Conservation (phyloP, 148 eudicot genomes). For the Nyssa sinensis region DNA sequence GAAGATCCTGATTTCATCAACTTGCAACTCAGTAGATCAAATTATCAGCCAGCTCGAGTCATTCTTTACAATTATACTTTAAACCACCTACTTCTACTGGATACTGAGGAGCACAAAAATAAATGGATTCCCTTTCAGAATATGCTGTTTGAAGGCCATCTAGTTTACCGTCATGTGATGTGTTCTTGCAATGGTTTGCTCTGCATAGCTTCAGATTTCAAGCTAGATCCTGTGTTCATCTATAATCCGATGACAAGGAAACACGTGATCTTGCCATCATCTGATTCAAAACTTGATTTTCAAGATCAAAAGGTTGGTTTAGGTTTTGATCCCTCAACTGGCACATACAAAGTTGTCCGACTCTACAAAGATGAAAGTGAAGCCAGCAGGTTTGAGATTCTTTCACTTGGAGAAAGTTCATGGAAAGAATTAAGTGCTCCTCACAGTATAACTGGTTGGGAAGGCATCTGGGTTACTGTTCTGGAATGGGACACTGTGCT, state of each 20-base stretch:
- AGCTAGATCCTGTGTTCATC: constrained; percentile 10
- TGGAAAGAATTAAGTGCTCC: constrained; percentile 12
- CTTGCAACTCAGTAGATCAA: too few species aligned
- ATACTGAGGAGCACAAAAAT: constrained; percentile 6
- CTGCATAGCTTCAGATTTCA: background rate
- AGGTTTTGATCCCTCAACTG: constrained; percentile 12
- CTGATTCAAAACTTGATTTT: background rate
- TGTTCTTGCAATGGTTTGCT: constrained; percentile 16
- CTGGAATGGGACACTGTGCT: constrained; percentile 10
- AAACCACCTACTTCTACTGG: background rate
- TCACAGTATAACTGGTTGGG: background rate
- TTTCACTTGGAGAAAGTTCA: constrained; percentile 13
- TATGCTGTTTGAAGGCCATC: background rate
- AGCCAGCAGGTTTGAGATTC: constrained; percentile 7
- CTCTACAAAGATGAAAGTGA: background rate
- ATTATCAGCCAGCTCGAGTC: too few species aligned
- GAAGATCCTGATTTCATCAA: too few species aligned
- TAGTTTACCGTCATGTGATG: too few species aligned
- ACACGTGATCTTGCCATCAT: constrained; percentile 1
- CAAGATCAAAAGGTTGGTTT: background rate
- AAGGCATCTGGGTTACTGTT: background rate
- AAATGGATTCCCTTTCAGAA: constrained; percentile 2
- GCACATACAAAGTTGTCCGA: constrained; percentile 14
- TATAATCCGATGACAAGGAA: constrained; percentile 14
- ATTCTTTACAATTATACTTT: too few species aligned